Evolutionary conservation across 1,139 yeast genomes (phyloP), one percentile per base, ranked within the genome.

Genomic region (Nematodospora anomalae): DNA sequence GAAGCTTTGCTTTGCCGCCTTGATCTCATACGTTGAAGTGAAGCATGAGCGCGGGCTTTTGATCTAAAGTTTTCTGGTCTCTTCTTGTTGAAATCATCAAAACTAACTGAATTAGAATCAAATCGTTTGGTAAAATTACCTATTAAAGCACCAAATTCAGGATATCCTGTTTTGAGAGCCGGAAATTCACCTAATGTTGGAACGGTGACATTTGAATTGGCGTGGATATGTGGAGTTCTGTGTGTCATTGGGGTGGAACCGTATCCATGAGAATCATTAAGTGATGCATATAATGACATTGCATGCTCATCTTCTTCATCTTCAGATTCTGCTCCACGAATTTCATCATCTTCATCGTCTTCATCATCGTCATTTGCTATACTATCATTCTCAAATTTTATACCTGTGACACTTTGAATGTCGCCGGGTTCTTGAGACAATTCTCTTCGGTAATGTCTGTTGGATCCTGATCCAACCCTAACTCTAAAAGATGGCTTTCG

Each of bases 31-130:
- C 89, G 65, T 42, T 78, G 72, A 28, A 82, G 58, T 0, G 85
- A 79, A 0, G 86, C 86, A 52, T 79, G 80, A 0, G 86, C 86
- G 46, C 86, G 62, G 46, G 79, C 86, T 28, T 71, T 67, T 4
- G 83, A 78, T 41, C 79, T 61, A 4, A 60, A 47, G 32, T 55
- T 60, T 18, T 57, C 64, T 0, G 37, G 37, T 24, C 29, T 33
- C 14, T 60, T 46, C 27, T 53, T 54, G 4, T 70, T 66, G 11
- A 51, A 47, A 13, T 63, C 70, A 16, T 60, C 65, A 36, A 57
- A 59, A 2, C 55, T 37, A 6, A 57, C 44, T 2, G 41, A 20
- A 16, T 38, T 38, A 8, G 40, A 32, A 8, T 36, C 40, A 28
- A 29, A 30, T 8, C 37, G 11, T 15, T 30, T 30, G 7, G 43